These are phyloP conservation scores for Geotrichum klebahnii DNA, from an alignment of 1,139 yeast species.

Conservation along the genomic window DNA sequence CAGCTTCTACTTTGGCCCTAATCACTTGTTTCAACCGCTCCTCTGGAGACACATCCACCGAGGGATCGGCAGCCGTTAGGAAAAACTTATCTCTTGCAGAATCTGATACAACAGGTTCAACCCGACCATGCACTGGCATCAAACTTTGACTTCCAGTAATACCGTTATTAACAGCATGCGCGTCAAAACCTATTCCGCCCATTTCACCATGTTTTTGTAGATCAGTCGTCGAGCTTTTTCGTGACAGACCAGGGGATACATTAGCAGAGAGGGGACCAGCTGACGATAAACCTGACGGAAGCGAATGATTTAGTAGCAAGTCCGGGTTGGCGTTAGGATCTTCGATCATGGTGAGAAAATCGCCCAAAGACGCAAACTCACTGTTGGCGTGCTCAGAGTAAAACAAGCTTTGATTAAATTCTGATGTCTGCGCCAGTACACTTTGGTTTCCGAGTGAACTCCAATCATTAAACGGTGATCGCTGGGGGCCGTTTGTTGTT, in stretches of 20 bases:
- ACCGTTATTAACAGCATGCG: slow-evolving; percentile 10
- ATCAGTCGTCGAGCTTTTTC: slow-evolving; percentile 21
- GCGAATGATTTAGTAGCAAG: slow-evolving; percentile 13
- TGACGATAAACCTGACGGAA: slow-evolving; percentile 10
- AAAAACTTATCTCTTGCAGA: slow-evolving; percentile 91
- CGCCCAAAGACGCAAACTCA: slow-evolving; percentile 86
- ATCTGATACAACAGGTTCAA: slow-evolving; percentile 39
- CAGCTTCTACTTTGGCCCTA: slow-evolving; percentile 92
- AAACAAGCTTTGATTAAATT: slow-evolving; percentile 47
- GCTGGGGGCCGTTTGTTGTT: slow-evolving; percentile 1
- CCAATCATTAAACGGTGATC: slow-evolving; percentile 27
- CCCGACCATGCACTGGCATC: slow-evolving; percentile 5
- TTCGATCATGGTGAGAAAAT: slow-evolving; percentile 84
- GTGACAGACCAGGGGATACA: slow-evolving; percentile 21
- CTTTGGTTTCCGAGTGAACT: slow-evolving; percentile 28
- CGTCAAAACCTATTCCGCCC: slow-evolving; percentile 8
- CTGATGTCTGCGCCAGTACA: slow-evolving; percentile 30
- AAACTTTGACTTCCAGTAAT: neutral
- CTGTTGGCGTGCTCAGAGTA: slow-evolving; percentile 90
- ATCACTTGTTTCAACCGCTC: slow-evolving; percentile 93
- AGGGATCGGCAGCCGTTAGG: slow-evolving; percentile 95
- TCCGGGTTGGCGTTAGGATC: slow-evolving; percentile 48
- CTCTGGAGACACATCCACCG: slow-evolving; percentile 90
- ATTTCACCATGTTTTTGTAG: slow-evolving; percentile 16
- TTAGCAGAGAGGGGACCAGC: slow-evolving; percentile 17